These are phyloP conservation scores for Yamadazyma aaseri DNA, from an alignment of 1,139 yeast species.

Conservation along the genomic window DNA sequence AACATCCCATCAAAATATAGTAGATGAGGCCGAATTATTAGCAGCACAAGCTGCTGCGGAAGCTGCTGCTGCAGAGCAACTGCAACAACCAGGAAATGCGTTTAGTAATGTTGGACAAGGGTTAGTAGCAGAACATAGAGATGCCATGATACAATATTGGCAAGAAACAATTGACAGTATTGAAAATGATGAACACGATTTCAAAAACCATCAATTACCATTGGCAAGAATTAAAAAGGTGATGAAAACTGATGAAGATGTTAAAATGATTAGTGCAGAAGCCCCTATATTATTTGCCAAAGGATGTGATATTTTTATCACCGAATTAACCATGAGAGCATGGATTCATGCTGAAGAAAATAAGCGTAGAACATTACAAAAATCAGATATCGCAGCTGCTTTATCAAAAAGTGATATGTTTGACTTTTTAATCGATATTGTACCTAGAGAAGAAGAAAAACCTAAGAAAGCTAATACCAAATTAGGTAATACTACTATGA, in stretches of 20 bases:
- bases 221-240: conserved; percentile 92
- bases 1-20: conserved; percentile 23
- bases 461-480: conserved; percentile 35
- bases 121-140: conserved; percentile 74
- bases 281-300: conserved; percentile 97
- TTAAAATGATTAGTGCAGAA: conserved; percentile 95
- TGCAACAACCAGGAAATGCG: conserved; percentile 59
- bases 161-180: conserved; percentile 90
- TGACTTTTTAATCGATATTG: conserved; percentile 92
- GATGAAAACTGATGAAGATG: conserved; percentile 98
- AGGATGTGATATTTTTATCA: conserved; percentile 95
- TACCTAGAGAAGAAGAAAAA: conserved; percentile 77
- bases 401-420: conserved; percentile 94
- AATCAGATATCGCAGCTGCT: conserved; percentile 94
- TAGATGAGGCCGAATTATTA: conserved; percentile 35
- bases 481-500: conserved; percentile 4
- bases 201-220: conserved; percentile 91
- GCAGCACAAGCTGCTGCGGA: conserved; percentile 52
- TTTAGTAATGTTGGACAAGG: conserved; percentile 96
- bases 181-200: conserved; percentile 87
- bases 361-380: conserved; percentile 89
- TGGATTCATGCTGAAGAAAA: conserved; percentile 98
- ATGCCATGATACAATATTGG: conserved; percentile 94
- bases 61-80: conserved; percentile 48
- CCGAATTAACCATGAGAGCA: conserved; percentile 96